Base-by-base conservation (phyloP, 2,329 filamentous ascomycete species). In the Madurella fahalii region DNA sequence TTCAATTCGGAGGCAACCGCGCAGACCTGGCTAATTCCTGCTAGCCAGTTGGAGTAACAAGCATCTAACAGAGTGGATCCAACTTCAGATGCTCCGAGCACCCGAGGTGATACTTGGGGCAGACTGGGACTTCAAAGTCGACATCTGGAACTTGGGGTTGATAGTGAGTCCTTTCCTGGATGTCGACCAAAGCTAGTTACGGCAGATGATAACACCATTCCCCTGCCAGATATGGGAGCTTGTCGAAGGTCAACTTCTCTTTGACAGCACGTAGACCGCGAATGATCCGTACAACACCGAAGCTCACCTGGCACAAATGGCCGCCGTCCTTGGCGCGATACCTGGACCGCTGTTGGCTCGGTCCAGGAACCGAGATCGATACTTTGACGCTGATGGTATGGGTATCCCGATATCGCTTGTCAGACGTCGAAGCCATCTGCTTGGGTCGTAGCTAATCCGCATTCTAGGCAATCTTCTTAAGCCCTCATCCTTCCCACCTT, bases 71-170 rank as follows among this genome's bases (percentile, higher is more conserved):
- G 48, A 55, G 11, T 52, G 49, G 45, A 53, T 55, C 42, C 52
- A 58, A 30, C 49, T 40, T 13, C 52, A 52, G 30, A 55, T 54
- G 49, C 52, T 58, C 11, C 52, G 49, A 17, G 56, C 52, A n/a
- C 52, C 56, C 17, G 56, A 55, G 47, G 52, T 55, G 5, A 53
- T 58, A 4, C 56, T 54, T 13, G 49, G 49, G 8, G 56, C 52
- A n/a, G 32, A 58, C 42, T 58, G 52, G 56, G 42, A 58, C 46
- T 34, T 25, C 31, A 55, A 58, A 37, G 49, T 58, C 1, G 56
- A 58, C 16, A 55, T 58, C 31, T 58, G 56, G 52, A 54, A 55
- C n/a, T 12, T 55, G 13, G 56, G 52, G n/a, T n/a, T n/a, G n/a
- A n/a, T n/a, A n/a, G n/a, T n/a, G n/a, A n/a, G n/a, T n/a, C n/a